These are phyloP conservation scores for Colletotrichum sp. DNA, from an alignment of 2,329 filamentous ascomycete species.

Conservation along the genomic window DNA sequence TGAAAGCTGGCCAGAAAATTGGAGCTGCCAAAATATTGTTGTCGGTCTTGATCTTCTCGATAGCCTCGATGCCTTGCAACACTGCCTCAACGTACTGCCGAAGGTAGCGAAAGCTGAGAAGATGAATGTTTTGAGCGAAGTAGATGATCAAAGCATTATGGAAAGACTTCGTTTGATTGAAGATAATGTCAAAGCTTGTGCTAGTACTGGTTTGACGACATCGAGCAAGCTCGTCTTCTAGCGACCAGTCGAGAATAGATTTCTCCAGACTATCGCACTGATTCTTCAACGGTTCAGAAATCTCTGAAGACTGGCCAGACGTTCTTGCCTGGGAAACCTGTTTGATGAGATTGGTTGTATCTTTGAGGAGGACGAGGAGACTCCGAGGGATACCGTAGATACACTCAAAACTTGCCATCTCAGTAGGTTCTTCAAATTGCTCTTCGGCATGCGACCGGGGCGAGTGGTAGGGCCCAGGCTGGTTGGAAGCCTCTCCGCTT, in stretches of 20 bases:
- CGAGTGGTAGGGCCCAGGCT: neutral
- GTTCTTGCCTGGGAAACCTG: neutral
- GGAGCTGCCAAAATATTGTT: constrained; percentile 24
- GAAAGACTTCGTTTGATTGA: constrained; percentile 22
- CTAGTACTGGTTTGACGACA: neutral
- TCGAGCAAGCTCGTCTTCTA: neutral
- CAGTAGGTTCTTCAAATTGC: neutral
- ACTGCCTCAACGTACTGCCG: constrained; percentile 22
- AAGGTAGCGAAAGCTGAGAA: constrained; percentile 23
- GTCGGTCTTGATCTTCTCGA: constrained; percentile 26
- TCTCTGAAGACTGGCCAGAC: neutral
- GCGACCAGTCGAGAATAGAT: constrained; percentile 19
- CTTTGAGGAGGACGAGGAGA: constrained; percentile 10
- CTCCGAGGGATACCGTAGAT: constrained; percentile 24
- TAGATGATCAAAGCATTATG: constrained; percentile 31
- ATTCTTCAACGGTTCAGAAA: neutral
- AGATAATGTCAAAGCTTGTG: constrained; percentile 13
- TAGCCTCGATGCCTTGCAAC: constrained; percentile 24
- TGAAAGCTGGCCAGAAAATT: constrained; percentile 28
- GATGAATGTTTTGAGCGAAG: constrained; percentile 25
- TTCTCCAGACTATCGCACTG: constrained; percentile 6
- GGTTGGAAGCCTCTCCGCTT: neutral
- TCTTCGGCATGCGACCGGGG: neutral
- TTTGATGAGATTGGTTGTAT: constrained; percentile 5
- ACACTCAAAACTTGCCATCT: constrained; percentile 18